Base-by-base conservation (phyloP, 75 land plant species). In the Pseudotsuga menziesii region DNA sequence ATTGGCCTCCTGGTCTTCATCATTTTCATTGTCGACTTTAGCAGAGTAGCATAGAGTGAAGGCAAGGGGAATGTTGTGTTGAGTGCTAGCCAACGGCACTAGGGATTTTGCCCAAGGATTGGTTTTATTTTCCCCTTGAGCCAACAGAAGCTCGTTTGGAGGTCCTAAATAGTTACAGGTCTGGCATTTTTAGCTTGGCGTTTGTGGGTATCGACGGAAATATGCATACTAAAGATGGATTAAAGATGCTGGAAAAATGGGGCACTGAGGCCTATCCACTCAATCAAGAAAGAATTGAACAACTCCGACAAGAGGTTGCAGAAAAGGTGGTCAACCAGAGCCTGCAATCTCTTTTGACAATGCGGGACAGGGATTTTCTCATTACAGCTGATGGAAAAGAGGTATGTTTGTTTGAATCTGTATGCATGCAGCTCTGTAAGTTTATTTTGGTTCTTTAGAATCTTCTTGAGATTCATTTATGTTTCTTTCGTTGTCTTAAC, bases 251-350 rank as follows among this genome's bases (percentile, higher is more conserved):
- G 5, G 66, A 77, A 13, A 78, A 81, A 35, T 78, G 83, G 83
- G 83, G 83, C 3, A 56, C 72, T 5, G 63, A 71, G 15, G 81
- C 52, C 22, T 81, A 55, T 62, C 83, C 83, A 3, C 78, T 77
- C 44, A 69, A 14, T 3, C 23, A 72, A 26, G 61, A 77, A 35
- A 71, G 63, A n/a, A 78, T 77, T 57, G 58, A 70, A 26, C 56
- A 54, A 26, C 80, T 81, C 12, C 44, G 27, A 7, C 39, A 48
- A 0, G 81, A 80, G 22, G 80, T 48, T 13, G 8, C 70, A 48
- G 83, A 81, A 17, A 77, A 27, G 55, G 25, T 20, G 14, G 61
- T 44, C 48, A 81, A 81, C 44, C 80, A 71, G 78, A 48, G 56
- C 52, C 27, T 84, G 2, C 27, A 71, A 27, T 52, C 71, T 56